Conservation (phyloP, 176 grass and related monocot genomes). For the Otatea glauca region DNA sequence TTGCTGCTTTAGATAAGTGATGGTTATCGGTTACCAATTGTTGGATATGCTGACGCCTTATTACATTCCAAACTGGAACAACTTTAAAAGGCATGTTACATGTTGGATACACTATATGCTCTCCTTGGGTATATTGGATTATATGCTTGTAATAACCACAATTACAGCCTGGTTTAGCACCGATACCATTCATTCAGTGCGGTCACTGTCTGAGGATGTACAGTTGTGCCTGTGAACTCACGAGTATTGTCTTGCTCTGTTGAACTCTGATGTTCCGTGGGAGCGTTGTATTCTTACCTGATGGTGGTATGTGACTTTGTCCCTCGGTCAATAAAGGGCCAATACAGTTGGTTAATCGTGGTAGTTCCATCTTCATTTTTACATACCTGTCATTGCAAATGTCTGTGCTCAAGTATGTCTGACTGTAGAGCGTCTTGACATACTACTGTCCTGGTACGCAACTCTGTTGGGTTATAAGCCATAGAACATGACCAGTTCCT, state of each 20-base stretch:
- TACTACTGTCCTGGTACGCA: not conserved
- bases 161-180: not conserved
- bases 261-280: not conserved
- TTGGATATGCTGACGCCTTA: not conserved
- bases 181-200: not conserved
- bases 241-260: not conserved
- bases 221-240: not conserved
- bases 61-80: not conserved
- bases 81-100: not conserved
- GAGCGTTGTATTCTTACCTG: not conserved
- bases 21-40: not conserved
- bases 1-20: not conserved
- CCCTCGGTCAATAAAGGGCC: not conserved
- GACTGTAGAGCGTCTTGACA: not conserved
- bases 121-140: not conserved
- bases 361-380: not conserved
- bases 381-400: not conserved
- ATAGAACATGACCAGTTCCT: not conserved
- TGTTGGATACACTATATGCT: not conserved
- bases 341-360: not conserved
- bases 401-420: not conserved
- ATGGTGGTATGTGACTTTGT: not conserved
- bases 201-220: not conserved
- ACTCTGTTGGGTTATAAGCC: not conserved
- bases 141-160: not conserved